A percentile compares a stretch with the other conserved stretches of the same genome.
phyloP scores from a whole-genome alignment of 2,329 filamentous ascomycete genomes.

The Elsinoe arachidis region DNA sequence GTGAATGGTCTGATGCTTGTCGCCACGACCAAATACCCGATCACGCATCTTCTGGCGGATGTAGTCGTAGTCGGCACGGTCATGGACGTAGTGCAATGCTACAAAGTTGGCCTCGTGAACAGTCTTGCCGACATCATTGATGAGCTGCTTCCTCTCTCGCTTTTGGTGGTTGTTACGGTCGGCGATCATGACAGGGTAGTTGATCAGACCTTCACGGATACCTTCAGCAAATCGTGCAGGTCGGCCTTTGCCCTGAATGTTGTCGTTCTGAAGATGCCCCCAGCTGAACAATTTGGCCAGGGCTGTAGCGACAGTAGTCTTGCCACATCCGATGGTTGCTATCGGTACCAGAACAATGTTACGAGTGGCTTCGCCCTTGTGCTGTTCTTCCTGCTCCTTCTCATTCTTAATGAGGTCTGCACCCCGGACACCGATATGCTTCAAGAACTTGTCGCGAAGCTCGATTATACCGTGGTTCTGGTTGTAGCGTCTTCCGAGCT shows the following conservation, averaged over 20 bases:
- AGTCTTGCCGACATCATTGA: constrained; percentile 61
- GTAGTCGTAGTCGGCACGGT: constrained; percentile 54
- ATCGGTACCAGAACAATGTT: constrained; percentile 82
- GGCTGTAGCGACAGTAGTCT: constrained; percentile 83
- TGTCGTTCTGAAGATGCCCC: constrained; percentile 95
- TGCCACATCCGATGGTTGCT: constrained; percentile 91
- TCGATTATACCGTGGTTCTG: constrained; percentile 92
- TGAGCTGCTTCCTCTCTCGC: constrained; percentile 79
- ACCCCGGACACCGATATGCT: constrained; percentile 74
- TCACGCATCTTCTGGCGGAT: constrained; percentile 68
- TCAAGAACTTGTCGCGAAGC: constrained; percentile 79
- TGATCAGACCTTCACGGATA: constrained; percentile 56
- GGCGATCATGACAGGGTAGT: constrained; percentile 67
- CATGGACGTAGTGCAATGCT: constrained; percentile 81
- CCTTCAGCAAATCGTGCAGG: constrained; percentile 68
- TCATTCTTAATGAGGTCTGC: constrained; percentile 78
- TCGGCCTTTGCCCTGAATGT: constrained; percentile 71
- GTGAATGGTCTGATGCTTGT: constrained; percentile 97
- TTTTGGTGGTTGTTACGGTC: constrained; percentile 91
- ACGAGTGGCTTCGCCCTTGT: constrained; percentile 47
- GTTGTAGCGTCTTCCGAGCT: constrained; percentile 63
- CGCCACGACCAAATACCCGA: constrained; percentile 74
- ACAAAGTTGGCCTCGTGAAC: constrained; percentile 63
- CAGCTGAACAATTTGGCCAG: constrained; percentile 76
- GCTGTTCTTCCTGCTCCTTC: constrained; percentile 44